These are phyloP conservation scores for Aotearoamyces nothofagi DNA, from an alignment of 2,329 filamentous ascomycete species.

Conservation along the genomic window DNA sequence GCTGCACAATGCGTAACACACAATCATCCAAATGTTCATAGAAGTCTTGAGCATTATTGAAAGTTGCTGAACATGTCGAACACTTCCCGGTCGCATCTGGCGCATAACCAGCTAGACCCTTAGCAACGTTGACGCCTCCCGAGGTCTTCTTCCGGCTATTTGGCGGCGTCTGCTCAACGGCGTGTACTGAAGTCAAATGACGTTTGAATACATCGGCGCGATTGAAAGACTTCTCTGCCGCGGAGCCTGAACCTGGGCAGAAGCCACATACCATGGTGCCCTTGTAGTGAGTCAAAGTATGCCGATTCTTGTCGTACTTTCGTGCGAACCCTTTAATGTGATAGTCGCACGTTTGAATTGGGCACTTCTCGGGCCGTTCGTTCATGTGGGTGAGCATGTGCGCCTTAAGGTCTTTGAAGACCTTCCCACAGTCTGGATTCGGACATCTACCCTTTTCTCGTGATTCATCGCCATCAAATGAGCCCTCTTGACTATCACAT, in stretches of 20 bases:
- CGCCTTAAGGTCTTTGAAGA: slow-evolving; percentile 55
- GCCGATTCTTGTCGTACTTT: slow-evolving; percentile 96
- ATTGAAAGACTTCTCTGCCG: slow-evolving; percentile 91
- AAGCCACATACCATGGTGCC: slow-evolving; percentile 97
- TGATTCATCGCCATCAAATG: slow-evolving; percentile 17
- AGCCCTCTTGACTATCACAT: slow-evolving; percentile 16
- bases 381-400: slow-evolving; percentile 95
- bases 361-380: slow-evolving; percentile 90
- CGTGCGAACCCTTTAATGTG: slow-evolving; percentile 87
- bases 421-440: slow-evolving; percentile 40
- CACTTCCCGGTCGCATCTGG: slow-evolving; percentile 74
- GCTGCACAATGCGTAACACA: slow-evolving; percentile 55
- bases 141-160: slow-evolving; percentile 64
- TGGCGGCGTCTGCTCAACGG: slow-evolving; percentile 84
- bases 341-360: slow-evolving; percentile 86
- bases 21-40: slow-evolving; percentile 87
- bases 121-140: slow-evolving; percentile 17
- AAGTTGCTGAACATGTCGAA: slow-evolving; percentile 78
- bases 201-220: slow-evolving; percentile 94
- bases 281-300: slow-evolving; percentile 94
- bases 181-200: slow-evolving; percentile 83
- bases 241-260: slow-evolving; percentile 75
- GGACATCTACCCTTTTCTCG: slow-evolving; percentile 29
- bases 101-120: slow-evolving; percentile 54
- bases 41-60: slow-evolving; percentile 83